Evolutionary conservation across 441 rosid genomes (phyloP).

Genomic region (Melastoma candidum): DNA sequence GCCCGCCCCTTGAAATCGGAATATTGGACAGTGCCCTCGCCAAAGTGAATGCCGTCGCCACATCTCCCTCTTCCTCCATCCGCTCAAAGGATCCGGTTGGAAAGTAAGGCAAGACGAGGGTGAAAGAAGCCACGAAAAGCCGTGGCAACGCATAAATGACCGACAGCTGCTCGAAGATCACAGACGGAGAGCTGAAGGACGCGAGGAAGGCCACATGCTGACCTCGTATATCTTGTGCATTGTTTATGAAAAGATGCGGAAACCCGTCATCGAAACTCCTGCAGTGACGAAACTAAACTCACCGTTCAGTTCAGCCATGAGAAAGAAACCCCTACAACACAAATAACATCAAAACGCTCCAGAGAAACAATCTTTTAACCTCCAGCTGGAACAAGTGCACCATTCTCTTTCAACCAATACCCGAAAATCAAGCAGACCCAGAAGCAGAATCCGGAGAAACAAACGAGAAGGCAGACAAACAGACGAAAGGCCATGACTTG

Average conservation of each 20-base stretch:
- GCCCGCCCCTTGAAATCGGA: constrained; percentile 95
- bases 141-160: constrained; percentile 90
- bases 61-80: constrained; percentile 99
- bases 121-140: constrained; percentile 85
- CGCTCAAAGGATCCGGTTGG: constrained; percentile 98
- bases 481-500: too few species aligned
- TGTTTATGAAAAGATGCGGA: constrained; percentile 85
- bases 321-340: neutral
- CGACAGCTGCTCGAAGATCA: constrained; percentile 91
- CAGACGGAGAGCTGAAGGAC: constrained; percentile 86
- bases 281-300: constrained; percentile 12
- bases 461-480: too few species aligned
- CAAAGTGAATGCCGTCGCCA: constrained; percentile 97
- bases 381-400: too few species aligned
- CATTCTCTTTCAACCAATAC: too few species aligned
- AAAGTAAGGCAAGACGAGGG: constrained; percentile 88
- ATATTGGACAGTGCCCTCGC: constrained; percentile 91
- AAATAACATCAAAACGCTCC: neutral
- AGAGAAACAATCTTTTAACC: too few species aligned
- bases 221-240: constrained; percentile 83
- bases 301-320: constrained; percentile 7
- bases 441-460: too few species aligned
- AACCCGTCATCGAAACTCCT: constrained; percentile 97
- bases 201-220: constrained; percentile 95
- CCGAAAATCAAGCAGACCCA: too few species aligned